These are phyloP conservation scores for Chlorella sp. DNA, from an alignment of 139 green algal genomes.

Conservation along the genomic window DNA sequence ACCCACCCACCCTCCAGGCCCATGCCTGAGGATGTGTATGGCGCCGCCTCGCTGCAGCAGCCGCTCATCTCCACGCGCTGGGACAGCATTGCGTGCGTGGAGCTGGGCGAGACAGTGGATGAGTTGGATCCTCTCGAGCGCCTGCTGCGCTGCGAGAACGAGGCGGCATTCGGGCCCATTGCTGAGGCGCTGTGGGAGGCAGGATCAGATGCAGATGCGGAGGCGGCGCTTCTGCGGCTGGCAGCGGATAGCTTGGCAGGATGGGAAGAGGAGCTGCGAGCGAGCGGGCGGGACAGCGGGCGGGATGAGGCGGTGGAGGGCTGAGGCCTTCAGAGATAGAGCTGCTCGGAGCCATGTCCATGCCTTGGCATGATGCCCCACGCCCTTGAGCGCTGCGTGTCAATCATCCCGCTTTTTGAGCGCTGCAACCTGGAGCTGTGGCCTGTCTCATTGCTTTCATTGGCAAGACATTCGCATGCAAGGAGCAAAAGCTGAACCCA, in stretches of 20 bases:
- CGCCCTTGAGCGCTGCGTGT: too few species aligned
- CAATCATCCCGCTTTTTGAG: too few species aligned
- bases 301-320: constrained; percentile 35
- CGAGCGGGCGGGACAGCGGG: constrained; percentile 24
- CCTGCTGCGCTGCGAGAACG: constrained; percentile 76
- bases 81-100: constrained; percentile 49
- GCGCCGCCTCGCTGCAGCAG: constrained; percentile 39
- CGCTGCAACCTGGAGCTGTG: too few species aligned
- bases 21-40: constrained; percentile 69
- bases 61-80: constrained; percentile 75
- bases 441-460: too few species aligned
- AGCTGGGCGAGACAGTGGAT: constrained; percentile 66
- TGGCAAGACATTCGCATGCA: too few species aligned
- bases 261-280: constrained; percentile 66
- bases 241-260: constrained; percentile 49
- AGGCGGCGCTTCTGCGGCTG: constrained; percentile 51
- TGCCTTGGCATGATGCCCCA: too few species aligned
- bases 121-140: constrained; percentile 75
- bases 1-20: constrained; percentile 41
- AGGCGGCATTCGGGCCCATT: constrained; percentile 68
- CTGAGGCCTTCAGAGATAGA: not conserved
- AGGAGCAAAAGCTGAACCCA: too few species aligned
- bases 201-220: constrained; percentile 60
- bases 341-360: too few species aligned
- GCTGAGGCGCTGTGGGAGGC: constrained; percentile 76